Conservation (phyloP, 2,329 filamentous ascomycete genomes). For the Bipolaris bicolor region DNA sequence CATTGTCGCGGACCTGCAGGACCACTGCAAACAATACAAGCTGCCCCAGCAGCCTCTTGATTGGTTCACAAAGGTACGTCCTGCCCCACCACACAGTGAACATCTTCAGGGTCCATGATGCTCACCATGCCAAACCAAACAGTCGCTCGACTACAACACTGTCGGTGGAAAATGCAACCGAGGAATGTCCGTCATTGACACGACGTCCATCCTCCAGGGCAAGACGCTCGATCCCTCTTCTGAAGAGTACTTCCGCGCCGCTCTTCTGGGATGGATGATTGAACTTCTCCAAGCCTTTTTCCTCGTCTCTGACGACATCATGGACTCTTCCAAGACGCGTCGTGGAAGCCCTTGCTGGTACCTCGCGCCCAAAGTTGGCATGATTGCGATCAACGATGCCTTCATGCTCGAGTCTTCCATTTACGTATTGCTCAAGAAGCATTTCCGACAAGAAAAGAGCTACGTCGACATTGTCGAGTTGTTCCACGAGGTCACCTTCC, state of each 20-base stretch:
- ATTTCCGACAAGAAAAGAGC: slow-evolving; percentile 83
- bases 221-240: slow-evolving; percentile 71
- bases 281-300: slow-evolving; percentile 99
- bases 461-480: slow-evolving; percentile 94
- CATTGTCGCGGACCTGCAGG: slow-evolving; percentile 80
- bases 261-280: slow-evolving; percentile 94
- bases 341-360: slow-evolving; percentile 98
- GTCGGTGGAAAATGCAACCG: slow-evolving; percentile 98
- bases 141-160: slow-evolving; percentile 86
- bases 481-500: slow-evolving; percentile 92
- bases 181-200: slow-evolving; percentile 96
- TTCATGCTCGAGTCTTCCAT: slow-evolving; percentile 94
- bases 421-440: slow-evolving; percentile 90
- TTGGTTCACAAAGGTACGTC: slow-evolving; percentile 80
- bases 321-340: slow-evolving; percentile 94
- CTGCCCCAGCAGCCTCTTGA: slow-evolving; percentile 79
- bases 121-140: slow-evolving; percentile 22
- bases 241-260: slow-evolving; percentile 81
- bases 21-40: slow-evolving; percentile 80
- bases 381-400: slow-evolving; percentile 97
- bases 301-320: slow-evolving; percentile 97
- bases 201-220: slow-evolving; percentile 77
- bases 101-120: slow-evolving; percentile 10
- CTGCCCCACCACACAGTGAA: background rate
- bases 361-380: slow-evolving; percentile 83